Base-by-base conservation (phyloP, 2,329 filamentous ascomycete genomes). In the Ceratocystis eucalypticola region DNA sequence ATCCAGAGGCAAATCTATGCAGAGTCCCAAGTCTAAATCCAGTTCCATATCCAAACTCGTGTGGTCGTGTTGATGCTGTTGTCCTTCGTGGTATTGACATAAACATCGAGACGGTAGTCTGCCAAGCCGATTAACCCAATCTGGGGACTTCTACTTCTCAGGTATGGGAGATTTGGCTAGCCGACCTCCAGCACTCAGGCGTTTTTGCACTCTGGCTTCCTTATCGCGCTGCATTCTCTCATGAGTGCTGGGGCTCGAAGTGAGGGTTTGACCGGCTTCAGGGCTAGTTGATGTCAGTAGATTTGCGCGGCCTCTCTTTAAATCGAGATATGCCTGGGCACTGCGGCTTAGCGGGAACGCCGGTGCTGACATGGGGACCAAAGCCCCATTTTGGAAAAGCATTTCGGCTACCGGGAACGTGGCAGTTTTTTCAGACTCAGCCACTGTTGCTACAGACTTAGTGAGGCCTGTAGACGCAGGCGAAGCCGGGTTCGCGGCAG, bases 381-480 rank as follows among this genome's bases (percentile, higher is more conserved):
- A 88, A 2, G 92, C 92, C 17, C 94, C 94, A 72, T 99, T 97
- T 71, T 97, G 95, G 15, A 96, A 80, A 15, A 99, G 81, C 68
- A 99, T 78, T 75, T 99, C 94, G 15, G 94, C 94, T 53, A 97
- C 81, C 0, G 94, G 87, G 74, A 99, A 99, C 0, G 92, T 83
- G 7, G 86, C 80, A 2, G 79, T 74, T 70, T 84, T 85, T 65
- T 79, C 71, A 72, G 82, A 73, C 70, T 76, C 68, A 55, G 78
- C 72, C 2, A 79, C 70, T 8, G 59, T 41, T 41, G 37, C 10
- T 41, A 25, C 45, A 79, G 73, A 22, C 37, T 41, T 41, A 7
- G 77, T 74, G 1, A 80, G 77, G 25, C 77, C 74, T 3, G 79
- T 79, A 73, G 75, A 84, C 1, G 92, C 91, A 0, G 88, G 81